phyloP scores from a whole-genome alignment of 2,329 filamentous ascomycete species.

The Fusarium nurragi region DNA sequence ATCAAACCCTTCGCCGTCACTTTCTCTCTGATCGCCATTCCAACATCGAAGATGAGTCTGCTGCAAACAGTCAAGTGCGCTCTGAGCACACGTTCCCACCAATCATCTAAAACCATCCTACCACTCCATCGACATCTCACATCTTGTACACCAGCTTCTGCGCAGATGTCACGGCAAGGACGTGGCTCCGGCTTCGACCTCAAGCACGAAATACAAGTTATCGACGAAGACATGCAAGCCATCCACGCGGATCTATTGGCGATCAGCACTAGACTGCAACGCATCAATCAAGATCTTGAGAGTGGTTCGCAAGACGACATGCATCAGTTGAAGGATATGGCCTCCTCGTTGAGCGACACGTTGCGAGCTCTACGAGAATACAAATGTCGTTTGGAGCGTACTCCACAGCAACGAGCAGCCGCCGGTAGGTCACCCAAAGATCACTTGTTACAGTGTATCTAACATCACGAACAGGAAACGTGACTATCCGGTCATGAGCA shows the following conservation, averaged over 20 bases:
- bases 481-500: no score
- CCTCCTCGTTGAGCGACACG: neutral
- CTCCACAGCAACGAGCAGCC: no score
- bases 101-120: neutral
- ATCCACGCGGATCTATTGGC: neutral
- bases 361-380: neutral
- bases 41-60: neutral
- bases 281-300: no score
- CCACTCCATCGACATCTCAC: neutral
- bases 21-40: neutral
- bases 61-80: neutral
- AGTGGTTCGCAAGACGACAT: no score
- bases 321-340: neutral
- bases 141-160: no score
- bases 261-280: neutral
- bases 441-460: no score
- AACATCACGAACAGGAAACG: no score
- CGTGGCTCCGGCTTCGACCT: no score
- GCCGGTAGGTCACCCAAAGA: no score
- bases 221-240: neutral
- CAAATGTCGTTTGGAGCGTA: neutral
- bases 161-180: no score
- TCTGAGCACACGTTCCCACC: fast-evolving
- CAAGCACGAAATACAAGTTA: fast-evolving
- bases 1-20: no score